phyloP scores from a whole-genome alignment of 2,329 filamentous ascomycete species.

The Pseudogymnoascus sp. region DNA sequence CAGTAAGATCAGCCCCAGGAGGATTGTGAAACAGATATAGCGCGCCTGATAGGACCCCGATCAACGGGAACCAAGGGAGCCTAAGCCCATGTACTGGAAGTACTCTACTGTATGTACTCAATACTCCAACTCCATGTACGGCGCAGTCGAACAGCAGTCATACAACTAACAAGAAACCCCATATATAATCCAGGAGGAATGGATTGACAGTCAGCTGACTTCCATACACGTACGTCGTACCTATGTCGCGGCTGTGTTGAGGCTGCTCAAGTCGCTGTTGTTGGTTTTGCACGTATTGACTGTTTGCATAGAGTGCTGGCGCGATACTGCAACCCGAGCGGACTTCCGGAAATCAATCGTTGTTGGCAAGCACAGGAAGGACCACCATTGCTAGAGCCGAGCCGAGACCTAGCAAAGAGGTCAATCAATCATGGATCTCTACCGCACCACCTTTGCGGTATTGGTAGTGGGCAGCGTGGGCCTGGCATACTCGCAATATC shows the following conservation, averaged over 20 bases:
- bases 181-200: neutral
- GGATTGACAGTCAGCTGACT: neutral
- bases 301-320: neutral
- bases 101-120: neutral
- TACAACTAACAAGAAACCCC: neutral
- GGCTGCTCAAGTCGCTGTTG: neutral
- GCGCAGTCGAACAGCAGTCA: neutral
- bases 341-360: neutral
- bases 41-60: neutral
- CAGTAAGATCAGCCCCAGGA: neutral
- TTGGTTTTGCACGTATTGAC: neutral
- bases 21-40: neutral
- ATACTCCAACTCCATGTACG: neutral
- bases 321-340: neutral
- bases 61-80: neutral
- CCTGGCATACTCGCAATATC: neutral
- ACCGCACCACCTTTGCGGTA: neutral
- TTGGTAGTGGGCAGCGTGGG: neutral
- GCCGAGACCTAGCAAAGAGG: neutral
- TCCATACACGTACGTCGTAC: conserved; percentile 3
- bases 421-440: neutral
- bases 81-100: neutral
- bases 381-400: neutral
- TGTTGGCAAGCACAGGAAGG: neutral
- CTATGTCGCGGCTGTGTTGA: neutral